Evolutionary conservation across 1,284 basidiomycete species (phyloP), one percentile per base, ranked within the genome.

Genomic region (Ganoderma multipileum): DNA sequence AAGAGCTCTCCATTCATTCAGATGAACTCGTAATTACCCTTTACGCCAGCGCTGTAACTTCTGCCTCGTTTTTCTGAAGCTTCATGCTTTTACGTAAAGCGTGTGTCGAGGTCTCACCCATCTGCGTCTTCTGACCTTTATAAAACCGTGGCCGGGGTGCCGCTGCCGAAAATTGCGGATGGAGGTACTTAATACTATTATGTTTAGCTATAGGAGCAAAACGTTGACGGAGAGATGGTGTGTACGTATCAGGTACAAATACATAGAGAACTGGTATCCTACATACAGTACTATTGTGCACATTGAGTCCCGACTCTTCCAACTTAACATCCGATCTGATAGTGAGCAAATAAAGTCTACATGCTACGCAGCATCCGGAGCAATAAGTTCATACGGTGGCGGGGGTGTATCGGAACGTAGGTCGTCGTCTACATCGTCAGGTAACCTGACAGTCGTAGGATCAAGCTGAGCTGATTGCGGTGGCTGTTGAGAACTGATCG

Each of bases 321-420:
- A 59, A 38, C 58, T 7, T 39, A 26, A 59, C 6, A 33, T 14
- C n/a, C 16, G 23, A 59, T 38, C 58, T 11, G 8, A 2, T 39
- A 16, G n/a, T 5, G 4, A 33, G 36, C 14, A 59, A 41, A 23
- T n/a, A 39, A 39, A 41, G 58, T 59, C 58, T 41, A 54, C 9
- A 26, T 42, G 57, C 42, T 65, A 63, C 23, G 64, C 42, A 4
- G 65, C 26, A 50, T 61, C 55, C 20, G 71, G 65, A 28, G 70
- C 68, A 36, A 73, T 66, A 12, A 72, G 68, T 54, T 72, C 69
- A 62, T 76, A 76, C 3, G 75, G 71, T 16, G 75, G 75, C n/a
- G 75, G 75, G 11, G 75, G 75, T 9, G 74, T 75, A 39, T 72
- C 66, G 2, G 72, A 72, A 1, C 75, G 68, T 7, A 66, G 23